Conservation (phyloP, 768 basidiomycete genomes). For the Phylloporus sp. region DNA sequence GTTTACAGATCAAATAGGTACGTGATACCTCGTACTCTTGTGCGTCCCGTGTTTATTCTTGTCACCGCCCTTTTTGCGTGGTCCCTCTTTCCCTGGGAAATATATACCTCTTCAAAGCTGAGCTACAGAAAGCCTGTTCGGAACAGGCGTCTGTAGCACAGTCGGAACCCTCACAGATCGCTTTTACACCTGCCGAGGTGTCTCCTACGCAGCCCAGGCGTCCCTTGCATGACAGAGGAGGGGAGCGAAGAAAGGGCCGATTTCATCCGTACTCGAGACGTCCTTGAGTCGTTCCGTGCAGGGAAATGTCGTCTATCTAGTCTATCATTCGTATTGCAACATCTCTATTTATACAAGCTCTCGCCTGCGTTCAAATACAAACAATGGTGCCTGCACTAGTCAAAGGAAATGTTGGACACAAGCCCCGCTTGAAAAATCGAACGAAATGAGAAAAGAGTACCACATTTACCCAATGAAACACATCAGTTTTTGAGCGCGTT, state of each 20-base stretch:
- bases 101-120: slow-evolving; percentile 40
- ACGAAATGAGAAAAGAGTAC: too few relatives aligned
- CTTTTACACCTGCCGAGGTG: slow-evolving; percentile 43
- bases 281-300: slow-evolving; percentile 12
- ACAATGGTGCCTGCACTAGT: too few relatives aligned
- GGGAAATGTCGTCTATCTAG: slow-evolving; percentile 10
- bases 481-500: slow-evolving; percentile 4
- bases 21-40: slow-evolving; percentile 25
- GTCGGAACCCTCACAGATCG: slow-evolving; percentile 57
- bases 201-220: slow-evolving; percentile 9
- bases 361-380: too few relatives aligned
- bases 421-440: too few relatives aligned
- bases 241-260: slow-evolving; percentile 19
- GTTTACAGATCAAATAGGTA: slow-evolving; percentile 77
- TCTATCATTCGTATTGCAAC: slow-evolving; percentile 5
- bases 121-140: slow-evolving; percentile 55
- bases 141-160: slow-evolving; percentile 54
- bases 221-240: slow-evolving; percentile 15
- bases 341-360: too few relatives aligned
- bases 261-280: slow-evolving; percentile 28
- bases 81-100: slow-evolving; percentile 1
- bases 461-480: too few relatives aligned
- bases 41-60: slow-evolving; percentile 27
- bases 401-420: too few relatives aligned
- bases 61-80: slow-evolving; percentile 9